Percentiles rank a stretch among this genome's conserved stretches.
Conservation (phyloP, 768 basidiomycete genomes). For the Hygrophorus russula region DNA sequence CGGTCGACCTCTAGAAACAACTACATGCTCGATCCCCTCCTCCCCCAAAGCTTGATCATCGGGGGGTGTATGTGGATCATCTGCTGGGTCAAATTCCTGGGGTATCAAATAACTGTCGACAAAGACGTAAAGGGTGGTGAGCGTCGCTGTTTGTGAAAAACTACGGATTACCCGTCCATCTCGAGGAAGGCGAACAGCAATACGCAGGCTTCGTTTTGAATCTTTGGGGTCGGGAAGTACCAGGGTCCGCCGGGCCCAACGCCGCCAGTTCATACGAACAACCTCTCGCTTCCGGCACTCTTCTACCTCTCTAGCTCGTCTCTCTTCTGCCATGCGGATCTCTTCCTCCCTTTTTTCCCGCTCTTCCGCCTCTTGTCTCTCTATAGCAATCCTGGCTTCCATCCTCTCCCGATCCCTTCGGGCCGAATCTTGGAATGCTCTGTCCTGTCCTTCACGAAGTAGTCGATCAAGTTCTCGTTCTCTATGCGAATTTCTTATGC, state of each 20-base stretch:
- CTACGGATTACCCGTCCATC: conserved; percentile 47
- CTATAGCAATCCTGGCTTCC: conserved; percentile 7
- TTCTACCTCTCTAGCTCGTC: conserved; percentile 18
- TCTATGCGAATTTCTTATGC: conserved; percentile 41
- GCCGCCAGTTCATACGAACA: conserved; percentile 42
- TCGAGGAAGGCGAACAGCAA: conserved; percentile 45
- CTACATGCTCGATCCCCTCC: conserved; percentile 20
- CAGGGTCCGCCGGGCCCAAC: conserved; percentile 44
- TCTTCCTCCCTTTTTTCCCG: conserved; percentile 9
- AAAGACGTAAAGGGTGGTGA: conserved; percentile 62
- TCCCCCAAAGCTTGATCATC: conserved; percentile 26
- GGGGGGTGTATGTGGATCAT: conserved; percentile 33
- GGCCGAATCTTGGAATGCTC: conserved; percentile 59
- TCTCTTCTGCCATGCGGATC: conserved; percentile 16
- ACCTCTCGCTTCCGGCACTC: conserved; percentile 22
- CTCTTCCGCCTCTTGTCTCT: conserved; percentile 22
- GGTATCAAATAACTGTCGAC: conserved; percentile 56
- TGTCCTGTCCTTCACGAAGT: conserved; percentile 73
- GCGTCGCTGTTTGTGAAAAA: conserved; percentile 36
- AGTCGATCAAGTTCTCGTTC: conserved; percentile 43
- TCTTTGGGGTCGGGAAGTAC: conserved; percentile 19
- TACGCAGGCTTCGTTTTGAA: conserved; percentile 21
- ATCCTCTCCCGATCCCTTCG: conserved; percentile 44
- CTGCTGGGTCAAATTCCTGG: conserved; percentile 19
- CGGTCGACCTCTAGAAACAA: conserved; percentile 5